These are phyloP conservation scores for Lolium multiflorum DNA, from an alignment of 176 grass and related monocot species.

Conservation along the genomic window DNA sequence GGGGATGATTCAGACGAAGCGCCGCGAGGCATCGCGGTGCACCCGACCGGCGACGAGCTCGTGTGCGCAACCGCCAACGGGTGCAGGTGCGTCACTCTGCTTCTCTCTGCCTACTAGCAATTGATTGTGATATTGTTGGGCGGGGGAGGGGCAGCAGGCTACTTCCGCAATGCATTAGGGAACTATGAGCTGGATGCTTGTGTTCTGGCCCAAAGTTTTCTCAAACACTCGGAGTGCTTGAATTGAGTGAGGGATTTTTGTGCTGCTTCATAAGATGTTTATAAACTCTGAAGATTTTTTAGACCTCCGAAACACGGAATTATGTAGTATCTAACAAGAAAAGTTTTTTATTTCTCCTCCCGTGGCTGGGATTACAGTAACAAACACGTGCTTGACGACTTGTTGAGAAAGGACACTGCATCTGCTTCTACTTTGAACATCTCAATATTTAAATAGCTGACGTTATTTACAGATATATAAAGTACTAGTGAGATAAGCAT, in stretches of 20 bases:
- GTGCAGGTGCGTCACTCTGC: slow-evolving; percentile 70
- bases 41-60: slow-evolving; percentile 87
- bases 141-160: neutral
- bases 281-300: neutral
- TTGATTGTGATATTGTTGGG: neutral
- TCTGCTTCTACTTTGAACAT: slow-evolving; percentile 23
- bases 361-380: neutral
- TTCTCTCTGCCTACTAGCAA: neutral
- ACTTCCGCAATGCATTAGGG: neutral
- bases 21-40: slow-evolving; percentile 77
- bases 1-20: slow-evolving; percentile 47
- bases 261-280: neutral
- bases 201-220: neutral
- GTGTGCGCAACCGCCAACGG: slow-evolving; percentile 72
- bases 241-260: neutral
- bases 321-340: neutral
- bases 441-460: neutral
- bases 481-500: slow-evolving; percentile 3
- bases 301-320: neutral
- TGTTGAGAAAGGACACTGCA: slow-evolving; percentile 24
- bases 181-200: neutral
- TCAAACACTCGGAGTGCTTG: slow-evolving; percentile 8
- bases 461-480: slow-evolving; percentile 10
- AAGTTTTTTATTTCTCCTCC: neutral
- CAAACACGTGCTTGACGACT: neutral